Percentiles rank a stretch among this genome's conserved stretches.
Conservation (phyloP, 108 stramenopile genomes). For the Schizochytrium sp. region DNA sequence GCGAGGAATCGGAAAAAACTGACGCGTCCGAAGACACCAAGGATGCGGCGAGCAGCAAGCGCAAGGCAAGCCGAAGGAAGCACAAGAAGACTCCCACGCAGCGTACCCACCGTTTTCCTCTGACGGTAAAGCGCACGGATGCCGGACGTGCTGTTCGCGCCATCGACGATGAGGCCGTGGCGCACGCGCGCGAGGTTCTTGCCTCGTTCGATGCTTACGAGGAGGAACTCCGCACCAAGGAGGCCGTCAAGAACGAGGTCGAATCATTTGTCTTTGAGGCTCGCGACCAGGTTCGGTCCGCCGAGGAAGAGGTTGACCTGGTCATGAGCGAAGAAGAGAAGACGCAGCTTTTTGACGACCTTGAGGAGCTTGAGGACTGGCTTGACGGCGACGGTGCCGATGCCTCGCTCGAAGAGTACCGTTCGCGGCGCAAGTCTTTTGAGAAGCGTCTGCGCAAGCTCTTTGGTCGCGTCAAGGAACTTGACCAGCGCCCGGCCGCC, state of each 20-base stretch:
- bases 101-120: constrained; percentile 14
- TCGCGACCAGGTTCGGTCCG: constrained; percentile 70
- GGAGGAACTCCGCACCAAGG: constrained; percentile 68
- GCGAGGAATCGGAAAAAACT: constrained; percentile 28
- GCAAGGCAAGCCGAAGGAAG: constrained; percentile 58
- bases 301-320: constrained; percentile 62
- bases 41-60: constrained; percentile 42
- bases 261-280: constrained; percentile 83
- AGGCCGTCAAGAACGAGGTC: constrained; percentile 80
- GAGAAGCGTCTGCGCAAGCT: constrained; percentile 68
- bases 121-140: constrained; percentile 56
- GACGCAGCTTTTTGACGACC: constrained; percentile 60
- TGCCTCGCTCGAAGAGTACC: constrained; percentile 71
- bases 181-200: constrained; percentile 70
- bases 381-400: constrained; percentile 78
- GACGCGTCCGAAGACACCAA: constrained; percentile 19
- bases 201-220: constrained; percentile 65
- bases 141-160: constrained; percentile 56
- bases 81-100: constrained; percentile 69
- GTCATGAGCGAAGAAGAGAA: constrained; percentile 89
- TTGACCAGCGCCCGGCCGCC: constrained; percentile 67
- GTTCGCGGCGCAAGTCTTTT: constrained; percentile 67
- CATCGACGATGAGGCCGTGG: constrained; percentile 44
- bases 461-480: constrained; percentile 67
- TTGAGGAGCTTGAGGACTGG: constrained; percentile 84